A percentile compares a stretch with the other conserved stretches of the same genome.
Conservation (phyloP, 192 early-diverging fungal genomes). For the Coemansia guatemalensis region DNA sequence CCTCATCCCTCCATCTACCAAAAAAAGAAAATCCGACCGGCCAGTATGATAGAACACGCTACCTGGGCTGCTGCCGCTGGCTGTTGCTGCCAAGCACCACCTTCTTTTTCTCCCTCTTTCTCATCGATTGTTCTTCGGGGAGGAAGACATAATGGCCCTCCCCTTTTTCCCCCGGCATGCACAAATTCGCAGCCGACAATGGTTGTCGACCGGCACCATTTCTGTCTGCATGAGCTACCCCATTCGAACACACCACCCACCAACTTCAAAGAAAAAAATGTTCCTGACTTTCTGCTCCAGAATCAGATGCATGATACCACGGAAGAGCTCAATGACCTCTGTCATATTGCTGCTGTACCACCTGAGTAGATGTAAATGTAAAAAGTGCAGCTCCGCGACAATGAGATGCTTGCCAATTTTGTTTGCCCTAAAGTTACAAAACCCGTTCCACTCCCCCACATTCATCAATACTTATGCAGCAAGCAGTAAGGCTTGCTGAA, state of each 20-base stretch:
- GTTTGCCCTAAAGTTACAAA: no score
- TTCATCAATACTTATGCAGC: no score
- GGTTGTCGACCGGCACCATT: neutral
- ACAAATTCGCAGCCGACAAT: conserved; percentile 14
- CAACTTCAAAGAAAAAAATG: neutral
- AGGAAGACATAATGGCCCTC: conserved; percentile 7
- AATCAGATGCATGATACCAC: neutral
- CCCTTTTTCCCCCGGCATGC: conserved; percentile 22
- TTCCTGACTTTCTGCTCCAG: neutral
- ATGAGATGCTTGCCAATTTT: no score
- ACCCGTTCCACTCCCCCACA: no score
- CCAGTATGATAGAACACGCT: neutral
- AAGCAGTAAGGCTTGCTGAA: no score
- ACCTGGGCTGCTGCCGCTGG: neutral
- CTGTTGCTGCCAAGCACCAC: neutral
- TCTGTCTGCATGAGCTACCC: neutral
- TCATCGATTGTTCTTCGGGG: conserved; percentile 17
- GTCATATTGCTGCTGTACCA: no score
- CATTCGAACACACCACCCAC: neutral
- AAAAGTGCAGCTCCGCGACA: no score
- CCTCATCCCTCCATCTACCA: no score
- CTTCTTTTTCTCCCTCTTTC: conserved; percentile 11
- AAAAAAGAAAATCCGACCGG: neutral
- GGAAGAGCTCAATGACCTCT: neutral
- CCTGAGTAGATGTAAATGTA: no score